These are phyloP conservation scores for Carpinus fangiana DNA, from an alignment of 306 rosid species.

Conservation along the genomic window DNA sequence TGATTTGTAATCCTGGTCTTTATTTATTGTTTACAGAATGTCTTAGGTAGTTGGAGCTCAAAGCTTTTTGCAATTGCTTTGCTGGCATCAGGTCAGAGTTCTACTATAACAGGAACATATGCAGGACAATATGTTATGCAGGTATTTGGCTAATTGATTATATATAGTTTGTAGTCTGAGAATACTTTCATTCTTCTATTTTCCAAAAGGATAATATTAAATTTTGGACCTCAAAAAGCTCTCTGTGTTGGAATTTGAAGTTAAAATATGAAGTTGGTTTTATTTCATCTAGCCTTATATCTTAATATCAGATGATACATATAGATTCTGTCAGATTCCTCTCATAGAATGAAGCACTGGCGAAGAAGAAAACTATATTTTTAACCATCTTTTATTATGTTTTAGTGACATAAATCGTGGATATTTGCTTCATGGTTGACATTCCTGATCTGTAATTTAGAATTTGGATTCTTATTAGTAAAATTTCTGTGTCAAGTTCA, in stretches of 20 bases:
- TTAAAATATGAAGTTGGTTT: background rate
- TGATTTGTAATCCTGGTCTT: background rate
- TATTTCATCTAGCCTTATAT: background rate
- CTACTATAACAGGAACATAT: constrained; percentile 97
- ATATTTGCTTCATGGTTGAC: background rate
- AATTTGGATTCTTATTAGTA: background rate
- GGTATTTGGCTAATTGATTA: constrained; percentile 44
- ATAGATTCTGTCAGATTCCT: background rate
- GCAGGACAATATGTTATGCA: constrained; percentile 99
- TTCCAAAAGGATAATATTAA: background rate
- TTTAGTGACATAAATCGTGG: background rate
- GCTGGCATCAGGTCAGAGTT: constrained; percentile 98
- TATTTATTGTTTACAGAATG: constrained; percentile 54
- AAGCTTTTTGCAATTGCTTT: constrained; percentile 89
- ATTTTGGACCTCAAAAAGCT: background rate
- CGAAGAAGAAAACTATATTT: background rate
- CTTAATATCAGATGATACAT: background rate
- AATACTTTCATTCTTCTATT: background rate
- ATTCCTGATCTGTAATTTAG: background rate
- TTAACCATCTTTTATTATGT: background rate
- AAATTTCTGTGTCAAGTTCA: background rate
- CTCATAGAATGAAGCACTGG: background rate
- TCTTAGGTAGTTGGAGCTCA: constrained; percentile 96
- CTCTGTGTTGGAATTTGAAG: background rate
- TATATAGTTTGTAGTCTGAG: background rate